A percentile compares a stretch with the other conserved stretches of the same genome.
Conservation (phyloP, 805 yeast genomes). For the Ogataea angusta region DNA sequence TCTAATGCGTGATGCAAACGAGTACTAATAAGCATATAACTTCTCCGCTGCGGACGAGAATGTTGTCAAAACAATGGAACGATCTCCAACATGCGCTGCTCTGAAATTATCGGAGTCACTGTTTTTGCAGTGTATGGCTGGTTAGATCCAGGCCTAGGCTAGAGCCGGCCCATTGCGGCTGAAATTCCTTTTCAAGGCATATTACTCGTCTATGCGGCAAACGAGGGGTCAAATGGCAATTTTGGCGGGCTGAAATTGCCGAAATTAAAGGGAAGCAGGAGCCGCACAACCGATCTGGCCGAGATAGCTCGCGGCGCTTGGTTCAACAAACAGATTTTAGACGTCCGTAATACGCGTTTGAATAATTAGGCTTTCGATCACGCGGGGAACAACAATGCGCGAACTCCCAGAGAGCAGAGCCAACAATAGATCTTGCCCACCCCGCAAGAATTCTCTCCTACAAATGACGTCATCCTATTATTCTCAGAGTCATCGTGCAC, state of each 20-base stretch:
- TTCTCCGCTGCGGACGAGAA: not conserved
- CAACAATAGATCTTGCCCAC: too few relatives aligned
- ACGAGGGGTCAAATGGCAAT: not conserved
- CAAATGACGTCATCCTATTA: too few relatives aligned
- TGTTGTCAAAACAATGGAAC: not conserved
- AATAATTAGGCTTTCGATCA: not conserved
- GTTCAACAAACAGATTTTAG: not conserved
- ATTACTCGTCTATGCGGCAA: not conserved
- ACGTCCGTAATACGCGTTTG: not conserved
- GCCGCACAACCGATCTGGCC: not conserved
- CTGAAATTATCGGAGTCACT: not conserved
- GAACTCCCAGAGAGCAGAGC: too few relatives aligned
- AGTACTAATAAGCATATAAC: not conserved
- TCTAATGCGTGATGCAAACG: not conserved
- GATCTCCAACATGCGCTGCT: not conserved
- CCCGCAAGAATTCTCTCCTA: conserved; percentile 1
- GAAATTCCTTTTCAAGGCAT: not conserved
- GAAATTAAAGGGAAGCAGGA: not conserved
- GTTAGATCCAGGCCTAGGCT: not conserved
- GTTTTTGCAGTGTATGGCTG: not conserved
- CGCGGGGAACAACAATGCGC: too few relatives aligned
- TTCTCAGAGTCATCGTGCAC: too few relatives aligned
- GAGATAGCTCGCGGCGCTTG: not conserved
- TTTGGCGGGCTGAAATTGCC: not conserved
- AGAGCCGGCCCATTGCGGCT: not conserved